Base-by-base conservation (phyloP, 345 rosid genomes). In the Moricandia moricandioides region DNA sequence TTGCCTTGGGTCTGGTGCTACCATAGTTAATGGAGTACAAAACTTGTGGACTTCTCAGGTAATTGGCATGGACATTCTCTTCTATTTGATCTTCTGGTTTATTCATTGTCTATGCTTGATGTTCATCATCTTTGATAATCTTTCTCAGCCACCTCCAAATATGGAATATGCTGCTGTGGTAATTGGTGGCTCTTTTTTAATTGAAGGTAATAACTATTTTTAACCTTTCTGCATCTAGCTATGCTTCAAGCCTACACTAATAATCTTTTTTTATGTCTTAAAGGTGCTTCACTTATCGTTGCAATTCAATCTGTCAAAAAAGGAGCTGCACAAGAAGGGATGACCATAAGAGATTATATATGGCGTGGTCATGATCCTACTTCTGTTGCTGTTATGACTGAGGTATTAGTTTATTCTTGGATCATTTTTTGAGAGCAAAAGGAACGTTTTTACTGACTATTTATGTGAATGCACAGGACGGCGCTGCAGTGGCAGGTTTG, bases 331-430 rank as follows among this genome's bases (percentile, higher is more conserved):
- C 91, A 96, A 68, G 98, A 94, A 78, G 97, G 98, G 65, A 92
- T 94, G 98, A 90, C 65, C 59, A 73, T 94, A 67, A 86, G 91
- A 72, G 97, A 94, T 70, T 94, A 86, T 77, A 76, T 94, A 34
- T 94, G 98, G 98, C 97, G 97, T 73, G 98, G 98, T 64, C 98
- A 94, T 88, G 98, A 94, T 84, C 98, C 98, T 52, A 94, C 98
- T 33, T 86, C 98, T 45, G 98, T 94, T 84, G 98, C 98, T 49
- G 98, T 94, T 76, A 94, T 94, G 98, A 92, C 97, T 31, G 97
- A 92, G 96, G 98, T 91, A 80, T 65, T 39, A 35, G n/a, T 33
- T 30, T 65, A 30, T 57, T 39, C 35, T 58, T 55, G 39, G 33
- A 37, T 64, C 4, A 17, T 30, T 52, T 8, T 68, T 52, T 47